Conservation (phyloP, 2,329 filamentous ascomycete species). For the Paraphaeosphaeria minitans region DNA sequence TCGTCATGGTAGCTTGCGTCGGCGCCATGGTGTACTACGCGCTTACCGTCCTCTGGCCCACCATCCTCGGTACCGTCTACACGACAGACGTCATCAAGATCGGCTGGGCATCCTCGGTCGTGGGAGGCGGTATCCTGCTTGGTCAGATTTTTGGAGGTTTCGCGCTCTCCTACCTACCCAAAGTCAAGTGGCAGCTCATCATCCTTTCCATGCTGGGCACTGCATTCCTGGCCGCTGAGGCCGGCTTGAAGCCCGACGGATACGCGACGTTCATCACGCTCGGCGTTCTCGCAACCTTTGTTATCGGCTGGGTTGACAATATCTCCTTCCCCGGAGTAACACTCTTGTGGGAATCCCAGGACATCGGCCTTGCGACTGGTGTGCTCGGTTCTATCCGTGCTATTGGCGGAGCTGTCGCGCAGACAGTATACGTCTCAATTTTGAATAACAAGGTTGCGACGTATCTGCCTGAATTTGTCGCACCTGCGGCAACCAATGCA, state of each 20-base stretch:
- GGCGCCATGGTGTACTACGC: constrained; percentile 42
- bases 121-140: constrained; percentile 40
- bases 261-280: constrained; percentile 16
- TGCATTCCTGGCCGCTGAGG: constrained; percentile 33
- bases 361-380: constrained; percentile 40
- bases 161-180: constrained; percentile 35
- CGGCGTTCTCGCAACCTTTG: constrained; percentile 15
- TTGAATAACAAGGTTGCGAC: constrained; percentile 33
- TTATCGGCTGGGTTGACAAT: constrained; percentile 42
- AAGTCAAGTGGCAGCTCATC: constrained; percentile 41
- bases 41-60: constrained; percentile 41
- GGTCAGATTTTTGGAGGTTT: constrained; percentile 39
- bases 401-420: constrained; percentile 26
- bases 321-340: constrained; percentile 33
- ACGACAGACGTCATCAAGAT: constrained; percentile 34
- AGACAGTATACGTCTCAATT: constrained; percentile 39
- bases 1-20: constrained; percentile 35
- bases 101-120: constrained; percentile 38
- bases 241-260: constrained; percentile 6
- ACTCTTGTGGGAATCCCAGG: constrained; percentile 39
- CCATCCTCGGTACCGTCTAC: constrained; percentile 35
- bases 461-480: constrained; percentile 35
- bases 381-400: constrained; percentile 39
- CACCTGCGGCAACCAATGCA: constrained; percentile 29
- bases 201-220: constrained; percentile 30